phyloP scores from a whole-genome alignment of 2,329 filamentous ascomycete genomes.

The Albophoma yamanashiensis region DNA sequence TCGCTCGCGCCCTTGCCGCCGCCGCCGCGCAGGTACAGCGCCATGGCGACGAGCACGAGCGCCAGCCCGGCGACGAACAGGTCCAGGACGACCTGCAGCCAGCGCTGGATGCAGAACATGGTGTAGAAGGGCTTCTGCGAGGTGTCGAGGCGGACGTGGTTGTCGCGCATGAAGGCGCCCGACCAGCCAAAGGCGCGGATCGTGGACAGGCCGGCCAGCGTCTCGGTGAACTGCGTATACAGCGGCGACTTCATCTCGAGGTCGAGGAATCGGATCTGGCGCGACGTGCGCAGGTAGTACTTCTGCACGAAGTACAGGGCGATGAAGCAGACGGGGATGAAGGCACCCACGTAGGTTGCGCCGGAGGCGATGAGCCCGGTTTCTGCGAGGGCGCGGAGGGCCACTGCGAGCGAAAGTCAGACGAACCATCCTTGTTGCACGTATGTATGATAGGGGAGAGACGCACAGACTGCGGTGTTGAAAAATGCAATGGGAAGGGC shows the following conservation, averaged over 20 bases:
- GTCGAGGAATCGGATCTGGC: constrained; percentile 39
- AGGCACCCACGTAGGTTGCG: constrained; percentile 20
- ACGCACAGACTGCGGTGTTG: background rate
- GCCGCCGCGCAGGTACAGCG: constrained; percentile 16
- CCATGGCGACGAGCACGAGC: constrained; percentile 31
- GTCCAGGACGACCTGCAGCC: constrained; percentile 36
- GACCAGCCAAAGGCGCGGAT: constrained; percentile 41
- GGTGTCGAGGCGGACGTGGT: constrained; percentile 23
- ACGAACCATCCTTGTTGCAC: background rate
- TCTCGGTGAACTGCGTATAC: constrained; percentile 40
- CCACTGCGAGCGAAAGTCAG: background rate
- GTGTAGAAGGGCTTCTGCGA: constrained; percentile 40
- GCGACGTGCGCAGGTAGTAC: constrained; percentile 40
- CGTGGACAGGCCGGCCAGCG: constrained; percentile 32
- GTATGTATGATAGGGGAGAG: background rate
- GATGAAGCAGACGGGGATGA: constrained; percentile 28
- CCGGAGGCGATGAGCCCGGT: constrained; percentile 13
- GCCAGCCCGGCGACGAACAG: constrained; percentile 36
- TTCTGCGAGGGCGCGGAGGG: constrained; percentile 12
- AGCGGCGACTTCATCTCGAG: constrained; percentile 38
- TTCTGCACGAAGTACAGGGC: constrained; percentile 33
- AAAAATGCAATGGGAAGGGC: background rate
- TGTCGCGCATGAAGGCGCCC: constrained; percentile 20
- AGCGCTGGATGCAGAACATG: constrained; percentile 36
- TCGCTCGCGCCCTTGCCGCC: constrained; percentile 8